Evolutionary conservation across 306 rosid genomes (phyloP).

Genomic region (Dalbergia oliveri): DNA sequence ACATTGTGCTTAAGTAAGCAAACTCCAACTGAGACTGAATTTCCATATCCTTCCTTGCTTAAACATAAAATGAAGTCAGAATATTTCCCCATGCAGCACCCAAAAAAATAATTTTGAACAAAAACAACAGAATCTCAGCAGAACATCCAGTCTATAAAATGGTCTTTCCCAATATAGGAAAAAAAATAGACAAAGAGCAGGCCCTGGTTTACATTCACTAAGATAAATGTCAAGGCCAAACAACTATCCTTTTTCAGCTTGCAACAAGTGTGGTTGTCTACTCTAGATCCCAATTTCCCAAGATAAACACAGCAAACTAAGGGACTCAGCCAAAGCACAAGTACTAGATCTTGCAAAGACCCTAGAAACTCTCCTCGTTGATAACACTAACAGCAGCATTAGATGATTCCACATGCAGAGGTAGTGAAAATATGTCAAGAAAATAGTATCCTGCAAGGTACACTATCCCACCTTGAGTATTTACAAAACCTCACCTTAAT

Average conservation of each 20-base stretch:
- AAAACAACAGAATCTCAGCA: background rate
- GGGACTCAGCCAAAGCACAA: background rate
- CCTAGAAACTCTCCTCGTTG: background rate
- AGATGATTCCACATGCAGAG: too few relatives aligned
- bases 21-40: background rate
- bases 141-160: background rate
- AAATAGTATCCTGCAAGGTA: background rate
- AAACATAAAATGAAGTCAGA: background rate
- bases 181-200: background rate
- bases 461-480: too few relatives aligned
- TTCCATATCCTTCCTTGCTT: background rate
- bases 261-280: background rate
- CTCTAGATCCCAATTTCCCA: background rate
- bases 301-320: background rate
- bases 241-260: too few relatives aligned
- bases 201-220: background rate
- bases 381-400: too few relatives aligned
- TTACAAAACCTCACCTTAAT: too few relatives aligned
- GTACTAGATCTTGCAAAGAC: background rate
- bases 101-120: too few relatives aligned
- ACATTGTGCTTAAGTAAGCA: background rate
- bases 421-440: background rate
- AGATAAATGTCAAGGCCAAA: too few relatives aligned
- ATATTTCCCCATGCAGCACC: background rate
- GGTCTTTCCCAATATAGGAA: background rate